Conservation (phyloP, 1,139 yeast species). For the Sugiyamaella novakii region DNA sequence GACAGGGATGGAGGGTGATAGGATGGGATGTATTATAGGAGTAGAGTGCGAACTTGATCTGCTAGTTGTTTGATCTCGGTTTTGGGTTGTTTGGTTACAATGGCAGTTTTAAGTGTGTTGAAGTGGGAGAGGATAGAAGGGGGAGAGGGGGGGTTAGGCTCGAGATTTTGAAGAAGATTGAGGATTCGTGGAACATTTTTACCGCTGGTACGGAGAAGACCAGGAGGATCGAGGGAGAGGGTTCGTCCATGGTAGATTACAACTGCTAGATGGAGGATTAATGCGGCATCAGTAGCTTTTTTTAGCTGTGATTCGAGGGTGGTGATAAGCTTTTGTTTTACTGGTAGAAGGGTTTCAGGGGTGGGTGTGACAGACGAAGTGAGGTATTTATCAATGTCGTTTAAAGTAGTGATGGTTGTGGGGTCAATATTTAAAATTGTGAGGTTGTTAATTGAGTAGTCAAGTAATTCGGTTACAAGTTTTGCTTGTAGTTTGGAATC, state of each 20-base stretch:
- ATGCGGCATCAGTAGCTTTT: constrained; percentile 34
- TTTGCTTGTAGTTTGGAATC: constrained; percentile 26
- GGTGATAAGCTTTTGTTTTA: constrained; percentile 22
- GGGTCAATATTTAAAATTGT: constrained; percentile 11
- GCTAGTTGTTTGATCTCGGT: constrained; percentile 7
- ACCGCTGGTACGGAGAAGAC: constrained; percentile 37
- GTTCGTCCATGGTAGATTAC: constrained; percentile 30
- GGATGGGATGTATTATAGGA: neutral
- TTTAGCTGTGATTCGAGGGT: constrained; percentile 27
- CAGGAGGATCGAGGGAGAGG: constrained; percentile 23
- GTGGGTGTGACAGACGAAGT: constrained; percentile 2
- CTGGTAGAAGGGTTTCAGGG: constrained; percentile 15
- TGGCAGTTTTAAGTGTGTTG: constrained; percentile 11
- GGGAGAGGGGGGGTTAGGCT: neutral
- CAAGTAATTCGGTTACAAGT: constrained; percentile 25
- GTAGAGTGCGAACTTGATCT: constrained; percentile 4
- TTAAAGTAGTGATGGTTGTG: neutral
- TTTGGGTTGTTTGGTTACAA: constrained; percentile 9
- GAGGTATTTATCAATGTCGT: constrained; percentile 3
- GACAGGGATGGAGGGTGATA: neutral
- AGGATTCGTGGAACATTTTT: constrained; percentile 38
- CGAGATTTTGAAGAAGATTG: neutral
- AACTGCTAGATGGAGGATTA: constrained; percentile 36
- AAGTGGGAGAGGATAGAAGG: neutral
- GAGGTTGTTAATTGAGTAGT: constrained; percentile 15